Base-by-base conservation (phyloP, 2,329 filamentous ascomycete species). In the Diaporthe vaccinii region DNA sequence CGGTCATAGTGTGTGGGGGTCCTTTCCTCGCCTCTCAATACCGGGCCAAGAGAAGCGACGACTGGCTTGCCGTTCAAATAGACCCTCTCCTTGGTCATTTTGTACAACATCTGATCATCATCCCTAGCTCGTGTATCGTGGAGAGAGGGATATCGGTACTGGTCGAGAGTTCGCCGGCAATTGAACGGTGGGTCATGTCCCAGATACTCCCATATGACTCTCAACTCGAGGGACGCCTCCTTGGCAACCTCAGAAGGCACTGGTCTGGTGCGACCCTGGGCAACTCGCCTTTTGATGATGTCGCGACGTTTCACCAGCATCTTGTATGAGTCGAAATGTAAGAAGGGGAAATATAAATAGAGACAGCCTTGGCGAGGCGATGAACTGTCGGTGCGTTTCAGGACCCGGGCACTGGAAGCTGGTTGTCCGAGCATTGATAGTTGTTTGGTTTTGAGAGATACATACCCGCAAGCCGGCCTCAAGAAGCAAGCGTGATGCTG, bases 71-170 rank as follows among this genome's bases (percentile, higher is more conserved):
- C 39, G 10, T 53, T 59, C 5, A 28, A 1, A 22, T 22, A 17
- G 0, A 59, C 39, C 17, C 49, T 58, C 72, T 87, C 83, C 76
- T 89, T 90, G 1, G 89, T 90, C 3, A 91, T 80, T 76, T 92
- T 92, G 79, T 91, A 92, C 8, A 92, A 81, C 88, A 92, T 91
- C 79, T 92, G 90, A 59, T 92, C 90, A 51, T 90, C 89, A 49
- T 92, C 90, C 31, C 90, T 83, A 0, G 88, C 88, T 44, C 88
- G 82, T 0, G 90, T 92, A 55, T 91, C 90, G 10, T 87, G 84
- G 1, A 92, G 81, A 8, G 88, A 89, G 0, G 90, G 90, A 68
- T 92, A 91, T 0, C 89, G 89, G 74, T 87, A 92, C 77, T 92
- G 90, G 75, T 92, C 90, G 4, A 92, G 78, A 0, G 90, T 91